Conservation (phyloP, 106 monocot genomes). For the Platanthera zijinensis region DNA sequence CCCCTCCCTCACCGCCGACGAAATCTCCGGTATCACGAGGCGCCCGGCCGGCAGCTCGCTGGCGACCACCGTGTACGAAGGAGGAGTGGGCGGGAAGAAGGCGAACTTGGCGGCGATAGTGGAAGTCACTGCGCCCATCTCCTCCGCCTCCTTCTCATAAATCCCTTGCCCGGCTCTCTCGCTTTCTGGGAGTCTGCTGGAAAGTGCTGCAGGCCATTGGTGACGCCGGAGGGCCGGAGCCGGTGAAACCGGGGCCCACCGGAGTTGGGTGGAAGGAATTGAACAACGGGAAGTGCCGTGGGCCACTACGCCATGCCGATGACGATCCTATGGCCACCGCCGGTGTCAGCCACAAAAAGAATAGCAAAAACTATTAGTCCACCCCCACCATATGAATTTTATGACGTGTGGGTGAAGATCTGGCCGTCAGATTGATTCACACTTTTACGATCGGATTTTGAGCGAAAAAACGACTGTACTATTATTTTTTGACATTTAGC, state of each 20-base stretch:
- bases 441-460: no score
- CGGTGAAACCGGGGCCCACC: background rate
- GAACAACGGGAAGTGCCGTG: background rate
- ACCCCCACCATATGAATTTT: no score
- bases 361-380: no score
- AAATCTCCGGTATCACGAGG: slow-evolving; percentile 10
- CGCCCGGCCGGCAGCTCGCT: background rate
- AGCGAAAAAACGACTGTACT: no score
- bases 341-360: no score
- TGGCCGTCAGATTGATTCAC: no score
- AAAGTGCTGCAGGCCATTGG: background rate
- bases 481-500: no score
- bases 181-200: background rate
- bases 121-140: slow-evolving; percentile 21
- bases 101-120: slow-evolving; percentile 25
- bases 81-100: slow-evolving; percentile 26
- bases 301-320: background rate
- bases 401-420: no score
- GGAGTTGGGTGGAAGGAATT: background rate
- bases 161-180: background rate
- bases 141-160: slow-evolving; percentile 3
- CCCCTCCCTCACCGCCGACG: slow-evolving; percentile 1
- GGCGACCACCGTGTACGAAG: slow-evolving; percentile 10
- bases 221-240: background rate
- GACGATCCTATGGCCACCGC: background rate